Evolutionary conservation across 2,329 filamentous ascomycete genomes (phyloP), one percentile per base, ranked within the genome.

Genomic region (Ophiostoma perfectum): DNA sequence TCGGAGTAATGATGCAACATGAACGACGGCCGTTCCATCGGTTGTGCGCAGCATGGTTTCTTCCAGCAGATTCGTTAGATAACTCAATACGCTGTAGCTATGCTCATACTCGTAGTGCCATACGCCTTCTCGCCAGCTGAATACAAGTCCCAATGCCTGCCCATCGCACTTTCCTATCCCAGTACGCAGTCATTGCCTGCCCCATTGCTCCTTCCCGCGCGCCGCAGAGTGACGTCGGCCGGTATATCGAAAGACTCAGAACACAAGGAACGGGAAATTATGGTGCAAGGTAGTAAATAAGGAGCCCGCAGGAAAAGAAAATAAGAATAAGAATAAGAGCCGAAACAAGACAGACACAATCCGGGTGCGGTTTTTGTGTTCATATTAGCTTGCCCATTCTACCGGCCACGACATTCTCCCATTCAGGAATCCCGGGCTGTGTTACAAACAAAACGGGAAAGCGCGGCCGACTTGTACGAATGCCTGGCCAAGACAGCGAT

Each of bases 391-490:
- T n/a, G 18, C 27, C 18, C 47, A 27, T 68, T 64, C 47, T 65
- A 55, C 62, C 9, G 12, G 11, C 6, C 55, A 60, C 47, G 49
- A 55, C 49, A 55, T 52, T 27, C n/a, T 27, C 49, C 49, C 49
- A 27, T 36, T 55, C 6, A 27, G 49, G 49, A 11, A 55, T 55
- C 49, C 49, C 49, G 49, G 27, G 39, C 49, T 49, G 67, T 55
- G 55, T 55, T 49, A 52, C 38, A 49, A 41, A 66, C 67, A 7
- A 55, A 64, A 69, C 55, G 63, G 67, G 67, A 64, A 69, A 58
- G 45, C 47, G 58, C 67, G 67, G 45, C 58, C 67, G 55, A 42
- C 27, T 47, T 60, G 14, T 41, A 58, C 49, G 49, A 55, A 7
- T 68, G 67, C 41, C 18, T 52, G 38, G 60, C 38, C 60, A 63